Evolutionary conservation across 1,284 basidiomycete genomes (phyloP).

Genomic region (Sanghuangporus sanghuang): DNA sequence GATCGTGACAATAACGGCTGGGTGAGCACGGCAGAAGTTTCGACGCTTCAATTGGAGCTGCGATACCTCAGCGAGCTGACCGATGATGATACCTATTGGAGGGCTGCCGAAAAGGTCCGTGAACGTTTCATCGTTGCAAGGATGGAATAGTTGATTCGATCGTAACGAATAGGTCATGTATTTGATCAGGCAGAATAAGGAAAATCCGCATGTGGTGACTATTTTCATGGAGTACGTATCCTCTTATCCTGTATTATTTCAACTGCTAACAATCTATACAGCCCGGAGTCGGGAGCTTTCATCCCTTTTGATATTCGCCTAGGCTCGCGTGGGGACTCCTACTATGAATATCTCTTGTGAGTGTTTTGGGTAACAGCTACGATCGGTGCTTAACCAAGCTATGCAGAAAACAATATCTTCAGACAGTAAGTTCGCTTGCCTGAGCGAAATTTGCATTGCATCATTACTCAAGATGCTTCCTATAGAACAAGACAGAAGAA

Average conservation of each 20-base stretch:
- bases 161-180: conserved; percentile 56
- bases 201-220: conserved; percentile 72
- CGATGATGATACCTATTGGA: conserved; percentile 77
- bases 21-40: conserved; percentile 80
- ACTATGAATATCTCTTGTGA: conserved; percentile 88
- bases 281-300: conserved; percentile 66
- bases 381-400: background rate
- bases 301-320: conserved; percentile 77
- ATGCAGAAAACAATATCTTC: conserved; percentile 74
- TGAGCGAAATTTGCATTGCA: background rate
- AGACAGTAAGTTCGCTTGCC: conserved; percentile 47
- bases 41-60: conserved; percentile 86
- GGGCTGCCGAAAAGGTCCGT: conserved; percentile 69
- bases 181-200: conserved; percentile 56
- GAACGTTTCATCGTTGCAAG: background rate
- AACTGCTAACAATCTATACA: conserved; percentile 26
- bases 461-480: conserved; percentile 7
- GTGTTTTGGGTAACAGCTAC: conserved; percentile 23
- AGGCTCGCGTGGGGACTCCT: conserved; percentile 91
- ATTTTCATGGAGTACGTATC: conserved; percentile 74
- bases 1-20: conserved; percentile 63
- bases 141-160: background rate
- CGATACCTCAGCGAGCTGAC: conserved; percentile 84
- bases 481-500: conserved; percentile 67
- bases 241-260: background rate